A percentile compares a stretch with the other conserved stretches of the same genome.
Evolutionary conservation across 225 moss, liverwort and hornwort genomes (phyloP).

Genomic region (Marchantia polymorpha): DNA sequence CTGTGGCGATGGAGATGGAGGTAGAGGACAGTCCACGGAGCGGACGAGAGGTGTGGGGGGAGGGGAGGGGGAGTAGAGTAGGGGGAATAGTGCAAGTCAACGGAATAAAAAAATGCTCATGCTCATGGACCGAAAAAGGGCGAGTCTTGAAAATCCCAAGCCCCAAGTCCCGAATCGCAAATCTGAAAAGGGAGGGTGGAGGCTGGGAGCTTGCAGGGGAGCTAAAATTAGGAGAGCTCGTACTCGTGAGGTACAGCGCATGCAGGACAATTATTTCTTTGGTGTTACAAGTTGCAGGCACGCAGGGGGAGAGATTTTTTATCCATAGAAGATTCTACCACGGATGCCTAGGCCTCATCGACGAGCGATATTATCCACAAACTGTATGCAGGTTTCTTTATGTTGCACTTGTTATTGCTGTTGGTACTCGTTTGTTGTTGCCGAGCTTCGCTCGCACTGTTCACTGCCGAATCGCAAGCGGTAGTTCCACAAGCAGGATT

Average conservation of each 20-base stretch:
- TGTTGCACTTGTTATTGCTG: neutral
- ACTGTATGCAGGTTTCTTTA: neutral
- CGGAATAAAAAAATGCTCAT: neutral
- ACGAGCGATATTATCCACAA: neutral
- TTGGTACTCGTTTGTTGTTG: neutral
- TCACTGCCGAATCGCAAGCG: neutral
- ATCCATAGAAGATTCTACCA: neutral
- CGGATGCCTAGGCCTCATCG: neutral
- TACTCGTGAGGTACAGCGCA: neutral
- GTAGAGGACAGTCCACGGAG: neutral
- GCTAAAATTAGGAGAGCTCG: neutral
- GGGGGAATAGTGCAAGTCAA: neutral
- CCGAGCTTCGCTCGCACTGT: neutral
- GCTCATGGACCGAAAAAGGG: neutral
- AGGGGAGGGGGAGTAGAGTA: neutral
- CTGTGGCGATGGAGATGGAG: neutral
- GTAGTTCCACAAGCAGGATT: neutral
- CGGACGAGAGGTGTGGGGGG: too few relatives aligned
- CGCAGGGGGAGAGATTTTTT: neutral
- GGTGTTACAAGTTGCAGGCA: neutral
- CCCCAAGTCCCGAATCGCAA: neutral
- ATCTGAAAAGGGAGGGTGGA: neutral
- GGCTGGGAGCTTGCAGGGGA: neutral
- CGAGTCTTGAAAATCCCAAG: too few relatives aligned
- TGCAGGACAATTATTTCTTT: neutral